phyloP scores from a whole-genome alignment of 208 protist species.

The Leishmania aethiopica region DNA sequence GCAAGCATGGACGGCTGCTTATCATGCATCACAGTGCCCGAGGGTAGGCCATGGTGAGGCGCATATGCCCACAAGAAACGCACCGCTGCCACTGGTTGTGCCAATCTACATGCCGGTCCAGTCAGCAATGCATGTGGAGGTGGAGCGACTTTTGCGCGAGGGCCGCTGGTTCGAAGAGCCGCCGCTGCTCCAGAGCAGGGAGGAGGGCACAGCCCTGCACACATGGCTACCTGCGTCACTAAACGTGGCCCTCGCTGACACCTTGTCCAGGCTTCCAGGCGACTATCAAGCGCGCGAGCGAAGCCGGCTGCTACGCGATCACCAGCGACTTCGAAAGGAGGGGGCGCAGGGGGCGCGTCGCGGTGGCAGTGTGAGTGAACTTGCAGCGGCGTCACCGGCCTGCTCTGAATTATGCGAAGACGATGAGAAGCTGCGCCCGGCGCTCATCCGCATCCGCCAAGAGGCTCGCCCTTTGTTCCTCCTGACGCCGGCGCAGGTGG shows the following conservation, averaged over 20 bases:
- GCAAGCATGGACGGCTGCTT: conserved; percentile 28
- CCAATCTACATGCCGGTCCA: conserved; percentile 37
- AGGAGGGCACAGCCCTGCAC: not conserved
- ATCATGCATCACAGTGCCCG: not conserved
- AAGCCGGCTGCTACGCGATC: conserved; percentile 14
- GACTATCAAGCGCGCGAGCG: conserved; percentile 7
- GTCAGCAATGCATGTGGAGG: conserved; percentile 33
- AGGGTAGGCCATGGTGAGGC: not conserved
- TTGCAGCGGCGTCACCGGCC: not conserved
- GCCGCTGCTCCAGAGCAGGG: not conserved
- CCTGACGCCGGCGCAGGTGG: conserved; percentile 20
- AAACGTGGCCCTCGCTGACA: conserved; percentile 17
- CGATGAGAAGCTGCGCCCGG: not conserved
- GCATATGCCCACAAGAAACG: not conserved
- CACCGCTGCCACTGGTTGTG: conserved; percentile 24
- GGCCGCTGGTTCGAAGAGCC: conserved; percentile 15
- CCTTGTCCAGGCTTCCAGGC: conserved; percentile 20
- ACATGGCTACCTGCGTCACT: conserved; percentile 27
- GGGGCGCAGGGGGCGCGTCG: conserved; percentile 17
- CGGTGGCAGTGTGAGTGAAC: conserved; percentile 7
- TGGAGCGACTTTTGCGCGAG: conserved; percentile 38
- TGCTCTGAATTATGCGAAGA: not conserved
- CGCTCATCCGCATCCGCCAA: conserved; percentile 18
- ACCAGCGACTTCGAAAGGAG: conserved; percentile 14
- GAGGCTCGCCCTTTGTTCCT: conserved; percentile 13